A percentile compares a stretch with the other conserved stretches of the same genome.
These are phyloP conservation scores for Aphanocladium album DNA, from an alignment of 2,329 filamentous ascomycete species.

Conservation along the genomic window DNA sequence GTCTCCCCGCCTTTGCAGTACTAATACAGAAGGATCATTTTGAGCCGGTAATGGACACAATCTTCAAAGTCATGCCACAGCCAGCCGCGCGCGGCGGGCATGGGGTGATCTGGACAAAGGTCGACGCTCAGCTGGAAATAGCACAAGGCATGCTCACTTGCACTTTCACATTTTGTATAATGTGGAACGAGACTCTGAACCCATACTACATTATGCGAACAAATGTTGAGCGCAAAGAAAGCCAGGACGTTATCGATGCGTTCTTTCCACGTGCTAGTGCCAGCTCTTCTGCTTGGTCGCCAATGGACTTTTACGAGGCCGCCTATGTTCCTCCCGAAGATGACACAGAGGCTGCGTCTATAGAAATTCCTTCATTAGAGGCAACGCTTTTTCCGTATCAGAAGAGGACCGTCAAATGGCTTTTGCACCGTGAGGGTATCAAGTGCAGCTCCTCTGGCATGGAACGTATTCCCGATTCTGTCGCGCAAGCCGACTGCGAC, in stretches of 20 bases:
- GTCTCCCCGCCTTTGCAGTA: background rate
- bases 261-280: constrained; percentile 25
- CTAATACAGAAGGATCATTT: background rate
- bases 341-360: constrained; percentile 31
- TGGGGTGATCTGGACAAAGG: constrained; percentile 32
- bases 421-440: constrained; percentile 61
- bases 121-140: constrained; percentile 21
- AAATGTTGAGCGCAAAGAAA: constrained; percentile 25
- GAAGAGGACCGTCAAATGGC: constrained; percentile 63
- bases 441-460: constrained; percentile 32
- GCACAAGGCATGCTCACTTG: constrained; percentile 4
- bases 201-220: constrained; percentile 27
- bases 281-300: constrained; percentile 31
- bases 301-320: constrained; percentile 63
- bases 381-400: constrained; percentile 67
- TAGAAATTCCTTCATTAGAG: constrained; percentile 39
- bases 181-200: constrained; percentile 38
- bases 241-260: constrained; percentile 31
- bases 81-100: constrained; percentile 10
- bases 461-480: constrained; percentile 12
- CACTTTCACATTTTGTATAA: constrained; percentile 30
- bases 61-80: constrained; percentile 14
- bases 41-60: constrained; percentile 9
- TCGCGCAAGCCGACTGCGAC: constrained; percentile 13
- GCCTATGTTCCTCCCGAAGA: constrained; percentile 55